Conservation (phyloP, 805 yeast genomes). For the Kuraishia piskuri region DNA sequence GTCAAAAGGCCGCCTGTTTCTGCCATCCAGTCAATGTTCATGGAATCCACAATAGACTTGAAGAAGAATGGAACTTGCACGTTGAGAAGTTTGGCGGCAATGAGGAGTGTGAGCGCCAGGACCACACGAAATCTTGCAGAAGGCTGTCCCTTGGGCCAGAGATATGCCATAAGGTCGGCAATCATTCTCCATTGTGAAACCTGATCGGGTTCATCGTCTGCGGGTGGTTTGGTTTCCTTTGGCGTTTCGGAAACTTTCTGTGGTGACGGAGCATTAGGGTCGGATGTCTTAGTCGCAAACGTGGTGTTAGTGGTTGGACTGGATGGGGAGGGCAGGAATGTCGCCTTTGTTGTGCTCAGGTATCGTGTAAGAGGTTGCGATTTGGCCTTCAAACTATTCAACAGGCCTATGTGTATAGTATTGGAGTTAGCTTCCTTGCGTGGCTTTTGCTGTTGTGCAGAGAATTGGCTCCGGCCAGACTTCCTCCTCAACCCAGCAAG, state of each 20-base stretch:
- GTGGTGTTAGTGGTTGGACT: too few relatives aligned
- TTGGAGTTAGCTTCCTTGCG: not conserved
- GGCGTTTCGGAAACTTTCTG: not conserved
- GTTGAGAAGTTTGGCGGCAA: slow-evolving; percentile 77
- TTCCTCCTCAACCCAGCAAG: not conserved
- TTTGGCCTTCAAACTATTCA: not conserved
- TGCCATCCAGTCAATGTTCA: slow-evolving; percentile 82
- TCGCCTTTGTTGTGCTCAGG: not conserved
- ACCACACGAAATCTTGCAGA: slow-evolving; percentile 67
- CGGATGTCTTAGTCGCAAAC: not conserved
- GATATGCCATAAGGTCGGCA: slow-evolving; percentile 53
- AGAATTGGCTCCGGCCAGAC: not conserved
- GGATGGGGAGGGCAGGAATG: not conserved
- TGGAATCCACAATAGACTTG: slow-evolving; percentile 78
- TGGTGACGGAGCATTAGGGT: not conserved
- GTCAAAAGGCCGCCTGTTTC: slow-evolving; percentile 56
- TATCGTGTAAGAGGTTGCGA: not conserved
- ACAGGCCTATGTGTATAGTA: not conserved
- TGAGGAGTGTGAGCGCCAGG: slow-evolving; percentile 62
- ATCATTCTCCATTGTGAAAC: slow-evolving; percentile 46
- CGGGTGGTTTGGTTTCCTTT: not conserved
- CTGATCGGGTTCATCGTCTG: not conserved
- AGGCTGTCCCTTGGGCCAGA: slow-evolving; percentile 74
- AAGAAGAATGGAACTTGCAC: slow-evolving; percentile 96
- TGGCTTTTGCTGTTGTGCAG: not conserved